Percentiles rank a stretch among this genome's conserved stretches.
These are phyloP conservation scores for Aspergillus piperis DNA, from an alignment of 2,329 filamentous ascomycete genomes.

Conservation along the genomic window DNA sequence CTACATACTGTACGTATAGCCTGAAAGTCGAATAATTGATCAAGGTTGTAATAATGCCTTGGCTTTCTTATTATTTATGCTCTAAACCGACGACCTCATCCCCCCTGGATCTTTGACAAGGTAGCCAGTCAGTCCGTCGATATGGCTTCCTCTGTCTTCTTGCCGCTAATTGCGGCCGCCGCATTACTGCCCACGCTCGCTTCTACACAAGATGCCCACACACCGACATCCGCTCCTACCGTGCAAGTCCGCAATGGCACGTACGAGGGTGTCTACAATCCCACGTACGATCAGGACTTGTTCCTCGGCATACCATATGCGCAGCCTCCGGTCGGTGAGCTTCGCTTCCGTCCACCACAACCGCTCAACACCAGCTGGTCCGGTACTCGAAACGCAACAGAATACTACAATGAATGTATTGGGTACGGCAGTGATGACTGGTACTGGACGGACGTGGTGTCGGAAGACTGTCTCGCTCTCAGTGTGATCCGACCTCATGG, in stretches of 20 bases:
- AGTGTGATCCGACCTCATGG: constrained; percentile 24
- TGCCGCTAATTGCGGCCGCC: background rate
- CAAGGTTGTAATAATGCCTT: no score
- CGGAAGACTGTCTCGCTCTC: constrained; percentile 26
- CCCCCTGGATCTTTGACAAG: no score
- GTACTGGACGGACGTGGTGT: background rate
- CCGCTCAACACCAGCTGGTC: constrained; percentile 15
- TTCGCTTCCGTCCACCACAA: constrained; percentile 11
- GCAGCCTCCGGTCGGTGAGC: constrained; percentile 14
- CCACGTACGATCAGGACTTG: constrained; percentile 19
- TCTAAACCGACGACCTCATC: no score
- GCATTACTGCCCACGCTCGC: background rate
- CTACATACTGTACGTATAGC: background rate
- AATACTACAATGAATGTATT: constrained; percentile 7
- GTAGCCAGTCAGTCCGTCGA: background rate
- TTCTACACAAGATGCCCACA: background rate
- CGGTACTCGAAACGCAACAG: constrained; percentile 5
- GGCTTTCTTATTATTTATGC: no score
- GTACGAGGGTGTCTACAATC: constrained; percentile 11
- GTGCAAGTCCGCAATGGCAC: constrained; percentile 16
- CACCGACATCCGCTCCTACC: background rate
- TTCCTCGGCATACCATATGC: constrained; percentile 24
- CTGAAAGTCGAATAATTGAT: no score
- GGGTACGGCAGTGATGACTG: constrained; percentile 10
- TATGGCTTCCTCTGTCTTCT: background rate